Evolutionary conservation across 1,139 yeast genomes (phyloP), one percentile per base, ranked within the genome.

Genomic region (Yamadazyma oceani): DNA sequence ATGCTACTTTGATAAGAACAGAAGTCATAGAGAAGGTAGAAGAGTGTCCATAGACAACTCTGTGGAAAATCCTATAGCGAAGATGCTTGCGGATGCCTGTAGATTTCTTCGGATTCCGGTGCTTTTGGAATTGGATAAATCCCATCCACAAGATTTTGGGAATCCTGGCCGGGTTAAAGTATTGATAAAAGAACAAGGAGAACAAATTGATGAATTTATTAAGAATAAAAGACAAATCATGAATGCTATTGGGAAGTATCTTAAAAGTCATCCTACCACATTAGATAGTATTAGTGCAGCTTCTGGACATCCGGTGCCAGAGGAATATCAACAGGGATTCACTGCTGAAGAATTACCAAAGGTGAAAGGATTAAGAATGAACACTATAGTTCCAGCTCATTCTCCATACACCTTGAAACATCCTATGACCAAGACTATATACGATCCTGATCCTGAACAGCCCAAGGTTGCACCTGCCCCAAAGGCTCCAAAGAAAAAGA

Each of bases 71-170:
- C 98, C 98, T 2, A 66, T 90, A 44, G 97, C 96, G 2, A 82
- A 82, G 52, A 80, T 86, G 3, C 74, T 92, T 23, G 75, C 85
- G 24, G 95, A 87, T 60, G 86, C 77, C 24, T 76, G 75, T 49
- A 64, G 64, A 43, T 61, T 48, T 53, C 66, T 67, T 48, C 54
- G 76, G 49, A 57, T 81, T 39, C 85, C 85, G 2, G 70, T 67
- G 2, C 68, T 82, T 38, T 70, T 80, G 45, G 92, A 85, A 61
- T 80, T 92, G 45, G 88, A 85, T 45, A 92, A 89, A 63, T 65
- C 85, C 3, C 98, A 92, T 62, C 98, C 98, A 9, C 96, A 89
- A 58, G 98, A 92, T 64, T 92, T 85, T 75, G 96, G 97, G 44
- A 92, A 92, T 57, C 95, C 97, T 2, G 98, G 98, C 11, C 75